phyloP scores from a whole-genome alignment of 129 eudicot genomes.

The Mikania micrantha region DNA sequence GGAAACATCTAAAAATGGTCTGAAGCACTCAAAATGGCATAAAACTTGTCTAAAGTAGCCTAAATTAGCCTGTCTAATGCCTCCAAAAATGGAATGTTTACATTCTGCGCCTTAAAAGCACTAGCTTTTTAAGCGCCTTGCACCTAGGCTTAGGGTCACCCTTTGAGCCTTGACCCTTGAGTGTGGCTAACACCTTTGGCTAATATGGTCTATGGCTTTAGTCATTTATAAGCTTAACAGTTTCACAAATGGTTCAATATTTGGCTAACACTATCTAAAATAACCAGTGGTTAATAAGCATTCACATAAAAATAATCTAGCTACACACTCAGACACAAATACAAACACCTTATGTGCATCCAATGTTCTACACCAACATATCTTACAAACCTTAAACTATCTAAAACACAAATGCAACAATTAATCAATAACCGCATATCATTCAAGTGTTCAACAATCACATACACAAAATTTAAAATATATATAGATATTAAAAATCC shows the following conservation, averaged over 20 bases:
- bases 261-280: not conserved
- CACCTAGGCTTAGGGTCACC: too few relatives aligned
- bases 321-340: not conserved
- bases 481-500: not conserved
- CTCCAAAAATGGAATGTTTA: too few relatives aligned
- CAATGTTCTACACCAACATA: not conserved
- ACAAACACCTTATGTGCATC: slow-evolving; percentile 13
- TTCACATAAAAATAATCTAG: not conserved
- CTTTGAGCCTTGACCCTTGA: too few relatives aligned
- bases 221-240: too few relatives aligned
- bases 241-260: not conserved
- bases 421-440: not conserved
- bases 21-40: too few relatives aligned
- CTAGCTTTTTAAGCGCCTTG: too few relatives aligned
- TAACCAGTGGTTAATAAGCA: not conserved
- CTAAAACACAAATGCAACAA: not conserved
- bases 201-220: too few relatives aligned
- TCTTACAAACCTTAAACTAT: not conserved
- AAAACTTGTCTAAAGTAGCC: too few relatives aligned
- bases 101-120: too few relatives aligned
- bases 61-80: too few relatives aligned
- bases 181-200: too few relatives aligned
- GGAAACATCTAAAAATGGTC: too few relatives aligned
- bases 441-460: not conserved
- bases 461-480: not conserved